phyloP scores from a whole-genome alignment of 495 filamentous ascomycete genomes.

The Lasiosphaeriaceae sp. region DNA sequence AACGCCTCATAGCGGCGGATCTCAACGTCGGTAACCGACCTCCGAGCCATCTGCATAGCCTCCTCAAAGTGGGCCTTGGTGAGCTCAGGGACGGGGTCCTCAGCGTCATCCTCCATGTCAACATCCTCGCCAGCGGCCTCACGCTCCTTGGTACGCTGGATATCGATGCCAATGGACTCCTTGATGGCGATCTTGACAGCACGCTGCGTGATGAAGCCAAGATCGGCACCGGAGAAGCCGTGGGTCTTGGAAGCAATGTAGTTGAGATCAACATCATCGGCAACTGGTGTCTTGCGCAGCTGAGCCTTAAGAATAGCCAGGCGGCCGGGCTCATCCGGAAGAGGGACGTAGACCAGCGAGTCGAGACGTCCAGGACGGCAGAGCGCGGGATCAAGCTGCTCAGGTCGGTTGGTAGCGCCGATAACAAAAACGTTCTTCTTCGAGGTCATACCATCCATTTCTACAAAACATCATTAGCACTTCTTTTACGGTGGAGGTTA shows the following conservation, averaged over 20 bases:
- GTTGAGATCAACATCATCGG: slow-evolving; percentile 76
- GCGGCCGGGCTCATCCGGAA: slow-evolving; percentile 86
- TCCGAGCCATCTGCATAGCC: slow-evolving; percentile 89
- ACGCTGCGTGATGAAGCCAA: slow-evolving; percentile 97
- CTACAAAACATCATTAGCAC: slow-evolving; percentile 51
- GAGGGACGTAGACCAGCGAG: slow-evolving; percentile 94
- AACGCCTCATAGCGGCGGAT: slow-evolving; percentile 98
- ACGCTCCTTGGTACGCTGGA: slow-evolving; percentile 81
- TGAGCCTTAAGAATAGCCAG: slow-evolving; percentile 89
- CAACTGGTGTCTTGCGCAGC: slow-evolving; percentile 95
- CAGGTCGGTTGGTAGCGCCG: slow-evolving; percentile 95
- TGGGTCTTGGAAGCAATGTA: slow-evolving; percentile 97
- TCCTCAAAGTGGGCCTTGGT: slow-evolving; percentile 97
- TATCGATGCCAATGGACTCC: slow-evolving; percentile 85
- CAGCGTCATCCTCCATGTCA: slow-evolving; percentile 74
- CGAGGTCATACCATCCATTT: slow-evolving; percentile 99
- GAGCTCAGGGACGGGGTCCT: slow-evolving; percentile 95
- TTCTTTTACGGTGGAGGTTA: neutral
- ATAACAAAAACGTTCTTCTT: slow-evolving; percentile 99
- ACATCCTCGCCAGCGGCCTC: slow-evolving; percentile 79
- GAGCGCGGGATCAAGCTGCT: slow-evolving; percentile 95
- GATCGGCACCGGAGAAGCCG: slow-evolving; percentile 98
- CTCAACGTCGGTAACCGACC: slow-evolving; percentile 94
- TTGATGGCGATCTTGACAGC: slow-evolving; percentile 99
- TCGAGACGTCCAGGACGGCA: slow-evolving; percentile 98